Evolutionary conservation across 2,329 filamentous ascomycete genomes (phyloP).

Genomic region (Penicillium freii): DNA sequence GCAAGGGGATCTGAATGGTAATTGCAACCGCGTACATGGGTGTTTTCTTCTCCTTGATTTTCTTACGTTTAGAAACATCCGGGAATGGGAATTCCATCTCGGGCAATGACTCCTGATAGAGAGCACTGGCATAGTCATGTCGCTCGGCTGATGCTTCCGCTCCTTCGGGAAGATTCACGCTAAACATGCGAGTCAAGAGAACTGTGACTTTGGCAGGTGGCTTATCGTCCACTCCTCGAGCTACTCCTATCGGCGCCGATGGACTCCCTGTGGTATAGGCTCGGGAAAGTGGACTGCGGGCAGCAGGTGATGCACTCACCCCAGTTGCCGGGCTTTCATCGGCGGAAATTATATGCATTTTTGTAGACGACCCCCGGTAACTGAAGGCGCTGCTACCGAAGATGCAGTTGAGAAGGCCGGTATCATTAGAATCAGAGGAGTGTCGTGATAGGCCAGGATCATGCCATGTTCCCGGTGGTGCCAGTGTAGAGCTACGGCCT

Average conservation of each 20-base stretch:
- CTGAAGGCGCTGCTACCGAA: constrained; percentile 59
- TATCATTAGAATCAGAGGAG: constrained; percentile 52
- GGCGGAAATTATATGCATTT: constrained; percentile 56
- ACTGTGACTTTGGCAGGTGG: constrained; percentile 51
- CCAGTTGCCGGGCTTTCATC: constrained; percentile 34
- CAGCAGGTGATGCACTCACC: constrained; percentile 27
- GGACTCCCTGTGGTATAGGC: constrained; percentile 40
- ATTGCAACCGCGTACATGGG: constrained; percentile 61
- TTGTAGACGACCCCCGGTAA: constrained; percentile 59
- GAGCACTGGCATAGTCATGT: constrained; percentile 31
- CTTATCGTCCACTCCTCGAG: constrained; percentile 35
- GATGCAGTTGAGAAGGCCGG: constrained; percentile 56
- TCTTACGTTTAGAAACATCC: constrained; percentile 42
- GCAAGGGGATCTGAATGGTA: constrained; percentile 53
- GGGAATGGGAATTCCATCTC: constrained; percentile 41
- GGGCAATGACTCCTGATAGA: constrained; percentile 35
- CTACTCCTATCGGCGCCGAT: constrained; percentile 26
- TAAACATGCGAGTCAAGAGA: constrained; percentile 59
- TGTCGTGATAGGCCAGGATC: constrained; percentile 39
- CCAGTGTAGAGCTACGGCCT: constrained; percentile 47
- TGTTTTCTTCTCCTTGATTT: constrained; percentile 53
- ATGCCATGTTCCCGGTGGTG: constrained; percentile 32
- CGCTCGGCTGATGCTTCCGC: constrained; percentile 37
- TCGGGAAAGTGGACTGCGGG: constrained; percentile 38
- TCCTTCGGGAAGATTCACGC: constrained; percentile 53